Evolutionary conservation across 2,329 filamentous ascomycete genomes (phyloP).

Genomic region (Fusarium graminum): DNA sequence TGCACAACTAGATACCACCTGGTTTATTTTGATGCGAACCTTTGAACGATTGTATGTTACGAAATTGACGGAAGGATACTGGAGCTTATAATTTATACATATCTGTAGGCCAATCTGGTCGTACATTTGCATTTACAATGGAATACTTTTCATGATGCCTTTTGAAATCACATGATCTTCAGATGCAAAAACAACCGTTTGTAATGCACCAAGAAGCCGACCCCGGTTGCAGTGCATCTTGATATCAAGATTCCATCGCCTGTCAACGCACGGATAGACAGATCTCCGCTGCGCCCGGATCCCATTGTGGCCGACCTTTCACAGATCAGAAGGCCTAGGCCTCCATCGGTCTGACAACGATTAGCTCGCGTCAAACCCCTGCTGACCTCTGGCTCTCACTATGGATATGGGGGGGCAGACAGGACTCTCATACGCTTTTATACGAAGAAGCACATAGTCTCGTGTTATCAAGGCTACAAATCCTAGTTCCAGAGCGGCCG

Average conservation of each 20-base stretch:
- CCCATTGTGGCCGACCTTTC: not conserved
- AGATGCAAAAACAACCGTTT: no score
- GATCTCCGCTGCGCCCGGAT: slow-evolving; percentile 3
- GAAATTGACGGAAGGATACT: slow-evolving; percentile 14
- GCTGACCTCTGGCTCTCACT: slow-evolving; percentile 4
- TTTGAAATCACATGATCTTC: not conserved
- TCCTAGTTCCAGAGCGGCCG: not conserved
- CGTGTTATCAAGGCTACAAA: not conserved
- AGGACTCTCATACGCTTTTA: not conserved
- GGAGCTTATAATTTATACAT: slow-evolving; percentile 12
- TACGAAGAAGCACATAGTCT: not conserved
- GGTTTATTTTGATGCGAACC: slow-evolving; percentile 32
- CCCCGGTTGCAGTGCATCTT: not conserved
- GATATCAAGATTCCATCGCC: not conserved
- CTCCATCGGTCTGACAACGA: not conserved
- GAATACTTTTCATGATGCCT: not conserved
- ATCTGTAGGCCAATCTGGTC: slow-evolving; percentile 1
- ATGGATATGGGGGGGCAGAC: not conserved
- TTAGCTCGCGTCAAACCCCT: not conserved
- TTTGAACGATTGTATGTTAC: slow-evolving; percentile 24
- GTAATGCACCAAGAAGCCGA: no score
- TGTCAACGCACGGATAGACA: slow-evolving; percentile 12
- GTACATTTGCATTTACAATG: slow-evolving; percentile 15
- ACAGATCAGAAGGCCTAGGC: slow-evolving; percentile 3
- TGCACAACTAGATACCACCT: slow-evolving; percentile 45